Conservation (phyloP, 495 filamentous ascomycete species). For the Cercophora newfieldiana region DNA sequence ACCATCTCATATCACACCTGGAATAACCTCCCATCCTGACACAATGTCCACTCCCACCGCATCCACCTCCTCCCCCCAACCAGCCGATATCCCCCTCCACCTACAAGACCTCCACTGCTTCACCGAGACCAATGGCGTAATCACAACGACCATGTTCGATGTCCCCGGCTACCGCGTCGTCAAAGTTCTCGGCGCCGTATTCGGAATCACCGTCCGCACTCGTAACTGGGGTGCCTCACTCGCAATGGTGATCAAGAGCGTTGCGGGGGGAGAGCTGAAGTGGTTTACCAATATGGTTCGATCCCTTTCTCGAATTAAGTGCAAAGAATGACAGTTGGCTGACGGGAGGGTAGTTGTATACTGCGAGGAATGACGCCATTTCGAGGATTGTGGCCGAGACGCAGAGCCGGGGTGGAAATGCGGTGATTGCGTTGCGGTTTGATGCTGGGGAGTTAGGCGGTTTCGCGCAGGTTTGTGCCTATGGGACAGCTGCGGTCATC, state of each 20-base stretch:
- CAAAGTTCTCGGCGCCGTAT: slow-evolving; percentile 58
- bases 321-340: background rate
- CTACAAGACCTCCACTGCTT: slow-evolving; percentile 54
- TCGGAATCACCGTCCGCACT: slow-evolving; percentile 59
- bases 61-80: slow-evolving; percentile 12
- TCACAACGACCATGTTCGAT: slow-evolving; percentile 55
- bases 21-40: background rate
- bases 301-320: background rate
- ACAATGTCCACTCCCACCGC: slow-evolving; percentile 25
- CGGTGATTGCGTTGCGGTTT: slow-evolving; percentile 58
- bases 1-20: slow-evolving; percentile 7
- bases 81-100: slow-evolving; percentile 34
- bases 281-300: slow-evolving; percentile 55
- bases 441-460: slow-evolving; percentile 51
- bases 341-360: slow-evolving; percentile 43
- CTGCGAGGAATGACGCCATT: slow-evolving; percentile 55
- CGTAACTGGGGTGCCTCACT: slow-evolving; percentile 51
- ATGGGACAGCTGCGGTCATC: slow-evolving; percentile 58
- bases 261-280: slow-evolving; percentile 57
- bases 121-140: slow-evolving; percentile 59
- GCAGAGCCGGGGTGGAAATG: slow-evolving; percentile 59
- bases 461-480: slow-evolving; percentile 60
- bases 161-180: slow-evolving; percentile 59
- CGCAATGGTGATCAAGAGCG: slow-evolving; percentile 49
- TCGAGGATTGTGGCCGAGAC: slow-evolving; percentile 56